Evolutionary conservation across 345 rosid species (phyloP).

Genomic region (Eucalyptus rudis): DNA sequence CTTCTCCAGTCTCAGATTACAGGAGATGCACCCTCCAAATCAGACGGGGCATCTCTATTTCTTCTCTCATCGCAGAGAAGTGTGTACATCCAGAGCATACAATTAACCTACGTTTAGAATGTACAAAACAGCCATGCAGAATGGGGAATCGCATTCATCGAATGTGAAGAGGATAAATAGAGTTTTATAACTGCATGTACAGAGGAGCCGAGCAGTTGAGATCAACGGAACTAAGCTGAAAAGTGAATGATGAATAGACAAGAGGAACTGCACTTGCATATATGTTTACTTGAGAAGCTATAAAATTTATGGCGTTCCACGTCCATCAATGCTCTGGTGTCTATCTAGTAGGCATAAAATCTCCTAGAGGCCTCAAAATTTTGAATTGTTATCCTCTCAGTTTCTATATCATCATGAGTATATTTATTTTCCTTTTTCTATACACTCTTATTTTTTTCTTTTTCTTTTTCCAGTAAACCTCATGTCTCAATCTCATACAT

Average conservation of each 20-base stretch:
- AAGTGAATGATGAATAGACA: background rate
- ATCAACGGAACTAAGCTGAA: background rate
- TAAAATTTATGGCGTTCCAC: background rate
- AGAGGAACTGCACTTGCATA: constrained; percentile 12
- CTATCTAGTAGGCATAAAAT: background rate
- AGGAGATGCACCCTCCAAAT: background rate
- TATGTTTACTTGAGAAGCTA: background rate
- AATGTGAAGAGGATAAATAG: background rate
- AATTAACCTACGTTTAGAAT: background rate
- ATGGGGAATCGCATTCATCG: background rate
- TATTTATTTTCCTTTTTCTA: background rate
- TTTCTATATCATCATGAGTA: background rate
- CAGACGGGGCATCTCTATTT: background rate
- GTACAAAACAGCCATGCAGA: background rate
- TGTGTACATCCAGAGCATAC: background rate
- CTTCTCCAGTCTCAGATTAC: background rate
- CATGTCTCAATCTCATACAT: background rate
- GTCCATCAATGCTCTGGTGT: background rate
- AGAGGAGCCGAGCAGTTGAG: background rate
- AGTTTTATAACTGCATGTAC: background rate
- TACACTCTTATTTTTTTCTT: background rate
- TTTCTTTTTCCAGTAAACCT: background rate
- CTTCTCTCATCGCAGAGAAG: background rate
- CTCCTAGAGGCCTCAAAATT: constrained; percentile 31
- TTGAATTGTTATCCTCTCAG: background rate